phyloP scores from a whole-genome alignment of 2,329 filamentous ascomycete genomes.

The Colletotrichum cordylinicola region DNA sequence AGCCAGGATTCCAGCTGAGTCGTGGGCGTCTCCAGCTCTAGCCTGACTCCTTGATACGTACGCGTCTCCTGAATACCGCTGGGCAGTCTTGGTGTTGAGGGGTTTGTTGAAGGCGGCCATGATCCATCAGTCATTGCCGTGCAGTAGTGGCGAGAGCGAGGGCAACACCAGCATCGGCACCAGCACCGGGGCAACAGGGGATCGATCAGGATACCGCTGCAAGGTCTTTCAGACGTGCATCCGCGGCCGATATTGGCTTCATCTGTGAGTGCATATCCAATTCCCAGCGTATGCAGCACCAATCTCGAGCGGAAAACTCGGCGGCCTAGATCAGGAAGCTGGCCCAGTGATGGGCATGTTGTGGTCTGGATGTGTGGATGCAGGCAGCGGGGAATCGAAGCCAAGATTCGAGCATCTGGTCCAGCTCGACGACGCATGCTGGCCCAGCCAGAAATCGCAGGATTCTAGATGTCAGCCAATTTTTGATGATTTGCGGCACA shows the following conservation, averaged over 20 bases:
- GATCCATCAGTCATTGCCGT: not conserved
- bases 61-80: not conserved
- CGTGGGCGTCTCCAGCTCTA: not conserved
- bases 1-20: not conserved
- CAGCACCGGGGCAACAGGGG: not conserved
- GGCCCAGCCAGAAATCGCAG: not conserved
- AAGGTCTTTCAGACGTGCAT: not conserved
- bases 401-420: slow-evolving; percentile 8
- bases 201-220: not conserved
- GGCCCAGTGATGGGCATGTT: not conserved
- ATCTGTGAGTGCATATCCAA: not conserved
- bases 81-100: not conserved
- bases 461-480: not conserved
- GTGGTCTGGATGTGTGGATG: not conserved
- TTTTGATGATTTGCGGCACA: not conserved
- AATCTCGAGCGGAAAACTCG: not conserved
- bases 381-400: not conserved
- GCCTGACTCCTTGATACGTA: not conserved
- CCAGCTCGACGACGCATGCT: not conserved
- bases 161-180: not conserved
- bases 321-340: slow-evolving; percentile 7
- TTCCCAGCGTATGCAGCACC: not conserved
- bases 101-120: not conserved
- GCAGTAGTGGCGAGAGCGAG: not conserved
- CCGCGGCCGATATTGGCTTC: not conserved